Conservation (phyloP, 805 yeast genomes). For the Yueomyces sinensis region DNA sequence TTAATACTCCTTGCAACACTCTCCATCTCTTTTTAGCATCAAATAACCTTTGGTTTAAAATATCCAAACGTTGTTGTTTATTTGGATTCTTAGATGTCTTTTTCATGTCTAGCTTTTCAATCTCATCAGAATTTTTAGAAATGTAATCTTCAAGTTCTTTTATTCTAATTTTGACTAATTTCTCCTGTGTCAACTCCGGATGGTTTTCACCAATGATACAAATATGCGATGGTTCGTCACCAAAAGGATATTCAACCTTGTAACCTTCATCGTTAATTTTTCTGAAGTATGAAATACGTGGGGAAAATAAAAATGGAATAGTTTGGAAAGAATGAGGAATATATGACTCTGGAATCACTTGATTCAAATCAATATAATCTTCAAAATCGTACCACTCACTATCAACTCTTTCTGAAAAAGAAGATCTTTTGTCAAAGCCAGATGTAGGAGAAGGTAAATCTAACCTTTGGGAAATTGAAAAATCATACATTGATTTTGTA, state of each 20-base stretch:
- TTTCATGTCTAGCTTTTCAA: not conserved
- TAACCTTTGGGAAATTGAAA: constrained; percentile 16
- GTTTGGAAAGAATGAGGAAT: constrained; percentile 31
- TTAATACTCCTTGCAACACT: constrained; percentile 20
- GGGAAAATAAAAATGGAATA: constrained; percentile 37
- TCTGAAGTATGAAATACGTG: constrained; percentile 47
- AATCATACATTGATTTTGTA: constrained; percentile 36
- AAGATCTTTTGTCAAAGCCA: constrained; percentile 1
- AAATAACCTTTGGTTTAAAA: constrained; percentile 15
- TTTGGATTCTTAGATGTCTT: constrained; percentile 1
- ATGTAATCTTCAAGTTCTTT: constrained; percentile 5
- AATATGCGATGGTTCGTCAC: constrained; percentile 38
- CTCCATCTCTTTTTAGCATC: constrained; percentile 23
- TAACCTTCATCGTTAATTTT: constrained; percentile 33
- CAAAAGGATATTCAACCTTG: constrained; percentile 43
- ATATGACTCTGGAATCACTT: constrained; percentile 27
- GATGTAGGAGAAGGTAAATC: constrained; percentile 14
- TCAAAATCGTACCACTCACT: constrained; percentile 58
- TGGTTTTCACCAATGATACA: constrained; percentile 39
- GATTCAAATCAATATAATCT: constrained; percentile 63
- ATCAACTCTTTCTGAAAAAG: not conserved
- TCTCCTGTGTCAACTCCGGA: constrained; percentile 43
- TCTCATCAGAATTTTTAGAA: not conserved
- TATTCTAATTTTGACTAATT: constrained; percentile 32
- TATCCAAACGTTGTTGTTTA: constrained; percentile 6